A percentile compares a stretch with the other conserved stretches of the same genome.
Evolutionary conservation across 2,329 filamentous ascomycete genomes (phyloP).

Genomic region (Apiospora phragmitis): DNA sequence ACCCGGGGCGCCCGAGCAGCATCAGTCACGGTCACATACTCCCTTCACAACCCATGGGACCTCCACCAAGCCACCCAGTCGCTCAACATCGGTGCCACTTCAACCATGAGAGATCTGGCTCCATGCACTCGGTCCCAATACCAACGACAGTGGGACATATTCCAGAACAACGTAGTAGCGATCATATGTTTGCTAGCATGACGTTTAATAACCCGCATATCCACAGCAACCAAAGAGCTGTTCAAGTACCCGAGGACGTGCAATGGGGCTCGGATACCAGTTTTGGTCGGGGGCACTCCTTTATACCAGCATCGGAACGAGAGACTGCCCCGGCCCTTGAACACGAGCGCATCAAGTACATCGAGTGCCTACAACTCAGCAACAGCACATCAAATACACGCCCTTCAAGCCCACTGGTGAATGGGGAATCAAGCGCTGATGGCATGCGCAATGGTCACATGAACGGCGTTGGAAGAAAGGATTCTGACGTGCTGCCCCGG

Average conservation of each 20-base stretch:
- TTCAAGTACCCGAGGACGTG: conserved; percentile 46
- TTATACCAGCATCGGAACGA: conserved; percentile 55
- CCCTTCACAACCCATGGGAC: conserved; percentile 19
- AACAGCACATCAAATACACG: conserved; percentile 61
- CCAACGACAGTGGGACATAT: not conserved
- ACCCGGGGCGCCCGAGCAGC: conserved; percentile 19
- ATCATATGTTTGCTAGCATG: conserved; percentile 43
- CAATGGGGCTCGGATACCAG: conserved; percentile 70
- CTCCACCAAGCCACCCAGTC: conserved; percentile 21
- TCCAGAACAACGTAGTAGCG: conserved; percentile 29
- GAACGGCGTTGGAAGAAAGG: conserved; percentile 35
- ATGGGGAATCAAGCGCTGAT: conserved; percentile 26
- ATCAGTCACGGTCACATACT: conserved; percentile 19
- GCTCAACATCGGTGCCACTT: conserved; percentile 19
- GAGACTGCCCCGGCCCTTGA: conserved; percentile 60
- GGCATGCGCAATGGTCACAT: conserved; percentile 23
- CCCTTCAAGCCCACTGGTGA: conserved; percentile 53
- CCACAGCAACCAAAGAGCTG: conserved; percentile 26
- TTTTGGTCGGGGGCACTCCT: conserved; percentile 60
- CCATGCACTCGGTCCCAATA: conserved; percentile 24
- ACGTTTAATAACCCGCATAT: conserved; percentile 34
- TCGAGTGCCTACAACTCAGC: conserved; percentile 58
- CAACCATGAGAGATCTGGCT: conserved; percentile 19
- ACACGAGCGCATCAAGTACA: conserved; percentile 53
- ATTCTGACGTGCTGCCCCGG: conserved; percentile 42